phyloP scores from a whole-genome alignment of 73 alveolate genomes.

The Effrenium voratum region DNA sequence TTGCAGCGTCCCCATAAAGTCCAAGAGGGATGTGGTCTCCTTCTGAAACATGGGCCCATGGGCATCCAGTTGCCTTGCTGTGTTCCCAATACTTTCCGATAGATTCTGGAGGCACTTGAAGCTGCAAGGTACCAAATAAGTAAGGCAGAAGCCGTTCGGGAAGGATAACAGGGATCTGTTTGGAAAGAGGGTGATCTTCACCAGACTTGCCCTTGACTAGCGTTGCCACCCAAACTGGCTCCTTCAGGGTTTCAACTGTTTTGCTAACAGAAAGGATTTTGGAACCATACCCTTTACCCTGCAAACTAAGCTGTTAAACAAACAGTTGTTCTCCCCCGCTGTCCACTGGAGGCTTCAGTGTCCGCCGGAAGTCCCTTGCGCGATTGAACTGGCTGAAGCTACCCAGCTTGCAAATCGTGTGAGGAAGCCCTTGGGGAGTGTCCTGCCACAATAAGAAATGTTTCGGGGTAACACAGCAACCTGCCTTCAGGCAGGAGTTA shows the following conservation, averaged over 20 bases:
- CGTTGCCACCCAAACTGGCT: constrained; percentile 42
- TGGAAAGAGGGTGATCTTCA: neutral
- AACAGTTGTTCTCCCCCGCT: too few species aligned
- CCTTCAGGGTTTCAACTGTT: too few species aligned
- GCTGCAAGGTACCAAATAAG: neutral
- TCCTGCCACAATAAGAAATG: neutral
- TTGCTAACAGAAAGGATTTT: too few species aligned
- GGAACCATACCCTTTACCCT: too few species aligned
- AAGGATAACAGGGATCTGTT: constrained; percentile 3
- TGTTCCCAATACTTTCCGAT: constrained; percentile 2
- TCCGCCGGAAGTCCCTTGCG: constrained; percentile 16
- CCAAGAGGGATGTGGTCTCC: neutral
- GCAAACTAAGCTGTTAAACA: too few species aligned
- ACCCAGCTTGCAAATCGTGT: constrained; percentile 7
- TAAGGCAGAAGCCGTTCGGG: neutral
- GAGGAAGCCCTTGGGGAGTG: neutral
- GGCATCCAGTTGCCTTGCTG: neutral
- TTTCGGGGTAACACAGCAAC: neutral
- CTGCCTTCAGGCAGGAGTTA: constrained; percentile 1
- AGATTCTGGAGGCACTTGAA: neutral
- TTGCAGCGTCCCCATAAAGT: constrained; percentile 49
- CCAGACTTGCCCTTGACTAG: neutral
- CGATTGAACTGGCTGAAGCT: constrained; percentile 17
- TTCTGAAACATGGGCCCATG: neutral
- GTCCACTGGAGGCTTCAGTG: constrained; percentile 47